Base-by-base conservation (phyloP, 768 basidiomycete species). In the Fibroporia radiculosa region DNA sequence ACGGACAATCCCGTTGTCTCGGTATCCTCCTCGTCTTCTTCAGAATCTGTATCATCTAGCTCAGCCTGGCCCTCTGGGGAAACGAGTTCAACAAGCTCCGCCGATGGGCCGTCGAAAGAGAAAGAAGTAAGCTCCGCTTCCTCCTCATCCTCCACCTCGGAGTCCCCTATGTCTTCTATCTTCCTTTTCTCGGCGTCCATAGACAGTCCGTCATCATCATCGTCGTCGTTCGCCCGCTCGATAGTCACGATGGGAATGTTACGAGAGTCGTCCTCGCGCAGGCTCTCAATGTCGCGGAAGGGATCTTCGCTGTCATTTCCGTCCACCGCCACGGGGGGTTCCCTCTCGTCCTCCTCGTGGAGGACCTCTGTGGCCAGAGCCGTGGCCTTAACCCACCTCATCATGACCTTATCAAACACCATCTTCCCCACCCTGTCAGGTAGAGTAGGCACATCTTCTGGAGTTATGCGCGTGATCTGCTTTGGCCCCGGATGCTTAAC, bases 241-340 rank as follows among this genome's bases (percentile, higher is more conserved):
- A 29, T 23, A 23, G 22, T 22, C 8, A 42, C 41, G 12, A 3
- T 19, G 20, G 35, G 42, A 2, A 22, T 6, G 6, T 32, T 40
- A 22, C 48, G 45, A 3, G 44, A 40, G 36, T 48, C 37, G 39
- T 84, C 84, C 44, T 85, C 84, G 26, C 75, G 69, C 55, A 93
- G 60, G 54, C 90, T 92, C 58, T 95, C 93, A 43, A 97, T 84
- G 54, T 93, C 93, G 25, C 78, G 77, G 64, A 97, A 97, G 6
- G 90, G 87, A 66, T 97, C 93, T 53, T 90, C 88, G 49, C 85
- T 87, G 33, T 74, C 70, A 32, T 74, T 69, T 66, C 55, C 60
- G 23, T 66, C 71, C 7, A 42, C 67, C 56, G 48, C 60, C 62
- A 53, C 50, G 59, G 49, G 42, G 57, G 66, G 49, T 52, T 67